Base-by-base conservation (phyloP, 2,329 filamentous ascomycete species). In the Stemphylium vesicarium region DNA sequence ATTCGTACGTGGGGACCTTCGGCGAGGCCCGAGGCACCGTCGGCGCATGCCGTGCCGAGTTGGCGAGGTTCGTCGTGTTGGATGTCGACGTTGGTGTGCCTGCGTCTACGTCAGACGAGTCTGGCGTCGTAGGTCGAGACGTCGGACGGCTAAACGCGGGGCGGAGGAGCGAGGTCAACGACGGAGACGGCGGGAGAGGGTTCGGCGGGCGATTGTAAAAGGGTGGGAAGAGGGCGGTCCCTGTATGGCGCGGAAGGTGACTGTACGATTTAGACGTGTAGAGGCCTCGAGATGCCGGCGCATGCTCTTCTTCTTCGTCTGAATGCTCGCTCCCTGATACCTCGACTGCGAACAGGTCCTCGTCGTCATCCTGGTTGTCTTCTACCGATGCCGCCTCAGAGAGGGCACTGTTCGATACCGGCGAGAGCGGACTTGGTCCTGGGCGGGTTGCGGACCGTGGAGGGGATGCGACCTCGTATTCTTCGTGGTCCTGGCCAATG, bases 201-300 rank as follows among this genome's bases (percentile, higher is more conserved):
- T 92, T 97, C 0, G 95, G 95, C n/a, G 95, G 95, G 3, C 94
- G 87, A 62, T 96, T 96, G 81, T 99, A 99, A 81, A 98, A 98
- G 13, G 95, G 95, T 22, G 95, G 95, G 73, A 88, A 90, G 60
- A 80, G 67, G 7, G 66, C 63, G 20, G 62, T 68, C 1, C 65
- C 60, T 3, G 71, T 68, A 20, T 72, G 70, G 16, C 63, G 76
- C 1, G 72, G 66, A 2, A 81, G 75, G 33, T 80, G 75, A n/a
- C 74, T 77, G 43, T 81, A 75, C 18, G 78, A 79, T 39, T 75
- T 75, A 4, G 75, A 80, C 54, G 77, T 78, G 58, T 75, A 77
- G 29, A 79, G 74, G 26, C 75, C 79, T 26, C 70, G 74, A 22
- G 62, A 56, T 12, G 59, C 50, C 2, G 65, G 60, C 38, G 49